Evolutionary conservation across 1,284 basidiomycete species (phyloP).

Genomic region (Malassezia sympodialis): DNA sequence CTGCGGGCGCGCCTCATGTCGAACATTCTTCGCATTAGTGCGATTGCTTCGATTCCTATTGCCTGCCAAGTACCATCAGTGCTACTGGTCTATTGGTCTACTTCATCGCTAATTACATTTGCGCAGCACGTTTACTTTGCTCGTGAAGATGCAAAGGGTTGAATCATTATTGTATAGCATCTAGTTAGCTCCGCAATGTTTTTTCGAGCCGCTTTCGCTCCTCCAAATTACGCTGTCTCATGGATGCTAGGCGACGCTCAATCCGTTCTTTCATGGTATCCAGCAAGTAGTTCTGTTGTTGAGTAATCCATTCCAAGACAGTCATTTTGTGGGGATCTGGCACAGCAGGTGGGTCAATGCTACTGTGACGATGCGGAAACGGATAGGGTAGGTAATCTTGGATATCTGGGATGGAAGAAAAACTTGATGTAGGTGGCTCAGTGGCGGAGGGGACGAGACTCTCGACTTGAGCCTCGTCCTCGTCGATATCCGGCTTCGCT

Average conservation of each 20-base stretch:
- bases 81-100: constrained; percentile 70
- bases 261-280: constrained; percentile 16
- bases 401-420: not conserved
- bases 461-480: constrained; percentile 2
- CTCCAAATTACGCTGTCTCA: constrained; percentile 8
- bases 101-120: constrained; percentile 68
- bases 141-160: not conserved
- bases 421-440: not conserved
- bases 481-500: not conserved
- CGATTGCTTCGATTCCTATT: constrained; percentile 63
- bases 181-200: constrained; percentile 7
- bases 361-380: constrained; percentile 11
- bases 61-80: constrained; percentile 62
- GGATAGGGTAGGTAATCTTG: constrained; percentile 15
- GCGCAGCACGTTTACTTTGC: constrained; percentile 63
- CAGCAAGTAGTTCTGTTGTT: constrained; percentile 15
- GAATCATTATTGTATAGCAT: not conserved
- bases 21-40: constrained; percentile 56
- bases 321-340: constrained; percentile 9
- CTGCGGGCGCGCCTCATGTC: constrained; percentile 55
- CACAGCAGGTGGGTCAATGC: not conserved
- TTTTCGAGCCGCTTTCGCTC: constrained; percentile 10
- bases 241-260: constrained; percentile 1
- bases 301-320: constrained; percentile 14
- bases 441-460: not conserved